Base-by-base conservation (phyloP, 179 eudicot species). In the Actinidia chinensis region DNA sequence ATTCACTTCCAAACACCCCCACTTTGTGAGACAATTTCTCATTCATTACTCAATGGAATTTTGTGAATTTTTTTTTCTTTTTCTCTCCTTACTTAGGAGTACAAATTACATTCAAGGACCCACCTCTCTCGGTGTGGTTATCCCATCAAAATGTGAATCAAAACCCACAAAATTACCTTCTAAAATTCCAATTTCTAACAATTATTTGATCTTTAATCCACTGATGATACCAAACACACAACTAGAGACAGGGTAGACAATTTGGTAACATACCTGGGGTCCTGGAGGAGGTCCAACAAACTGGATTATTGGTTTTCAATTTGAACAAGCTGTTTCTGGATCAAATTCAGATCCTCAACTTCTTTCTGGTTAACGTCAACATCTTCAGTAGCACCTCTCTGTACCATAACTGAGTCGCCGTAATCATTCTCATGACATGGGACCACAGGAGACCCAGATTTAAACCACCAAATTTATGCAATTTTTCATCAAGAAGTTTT, bases 231-330 rank as follows among this genome's bases (percentile, higher is more conserved):
- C 42, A 25, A 54, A 54, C n/a, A 17, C n/a, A 54, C 59, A 54
- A 14, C 59, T 70, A 60, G 79, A 90, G n/a, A n/a, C n/a, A n/a
- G n/a, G n/a, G n/a, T n/a, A n/a, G n/a, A n/a, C n/a, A n/a, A n/a
- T n/a, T n/a, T n/a, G n/a, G n/a, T n/a, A n/a, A n/a, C n/a, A n/a
- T n/a, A n/a, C n/a, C n/a, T n/a, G n/a, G n/a, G n/a, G n/a, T n/a
- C 97, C 97, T 93, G 96, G 48, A 93, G 87, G 70, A 91, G 92
- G 77, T 84, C 84, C 18, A 93, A 76, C 68, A 93, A 85, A 80
- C 77, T 87, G 68, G 92, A 84, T 77, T 93, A 96, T 77, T 91
- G 97, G 72, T 85, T 86, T 75, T 93, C 94, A 44, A 93, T 93
- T 85, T 91, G 97, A 82, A 82, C 52, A 78, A 93, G 97, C 78